Evolutionary conservation across 148 eudicot species (phyloP).

Genomic region (Rhododendron ferrugineum): DNA sequence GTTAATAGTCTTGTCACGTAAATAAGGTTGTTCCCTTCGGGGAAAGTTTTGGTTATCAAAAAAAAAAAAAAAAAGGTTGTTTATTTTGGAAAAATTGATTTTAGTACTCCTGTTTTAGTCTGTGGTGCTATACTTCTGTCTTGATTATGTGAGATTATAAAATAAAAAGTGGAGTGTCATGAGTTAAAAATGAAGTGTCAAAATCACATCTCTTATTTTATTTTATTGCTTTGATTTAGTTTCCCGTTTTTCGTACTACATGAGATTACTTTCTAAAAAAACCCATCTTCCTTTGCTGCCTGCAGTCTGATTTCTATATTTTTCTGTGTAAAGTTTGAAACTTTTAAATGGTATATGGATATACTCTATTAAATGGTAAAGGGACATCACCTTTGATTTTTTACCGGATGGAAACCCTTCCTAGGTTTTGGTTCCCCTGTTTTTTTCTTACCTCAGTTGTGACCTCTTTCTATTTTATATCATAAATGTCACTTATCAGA

Average conservation of each 20-base stretch:
- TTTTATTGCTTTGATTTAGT: background rate
- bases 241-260: background rate
- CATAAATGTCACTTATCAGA: background rate
- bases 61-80: too few species aligned
- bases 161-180: too few species aligned
- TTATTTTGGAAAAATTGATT: background rate
- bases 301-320: slow-evolving; percentile 12
- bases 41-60: too few species aligned
- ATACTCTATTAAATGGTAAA: slow-evolving; percentile 16
- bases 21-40: slow-evolving; percentile 9
- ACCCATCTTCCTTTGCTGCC: slow-evolving; percentile 2
- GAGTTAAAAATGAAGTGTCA: too few species aligned
- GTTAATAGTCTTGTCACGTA: slow-evolving; percentile 18
- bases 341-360: background rate
- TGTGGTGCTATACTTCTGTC: too few species aligned
- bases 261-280: background rate
- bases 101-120: too few species aligned
- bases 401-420: background rate
- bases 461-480: background rate
- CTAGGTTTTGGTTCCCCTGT: slow-evolving; percentile 3
- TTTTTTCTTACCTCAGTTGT: slow-evolving; percentile 15
- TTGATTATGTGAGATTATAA: too few species aligned
- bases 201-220: too few species aligned
- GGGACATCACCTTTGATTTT: background rate
- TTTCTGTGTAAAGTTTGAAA: slow-evolving; percentile 15